Conservation (phyloP, 2,329 filamentous ascomycete genomes). For the Penicillium hesseltinei region DNA sequence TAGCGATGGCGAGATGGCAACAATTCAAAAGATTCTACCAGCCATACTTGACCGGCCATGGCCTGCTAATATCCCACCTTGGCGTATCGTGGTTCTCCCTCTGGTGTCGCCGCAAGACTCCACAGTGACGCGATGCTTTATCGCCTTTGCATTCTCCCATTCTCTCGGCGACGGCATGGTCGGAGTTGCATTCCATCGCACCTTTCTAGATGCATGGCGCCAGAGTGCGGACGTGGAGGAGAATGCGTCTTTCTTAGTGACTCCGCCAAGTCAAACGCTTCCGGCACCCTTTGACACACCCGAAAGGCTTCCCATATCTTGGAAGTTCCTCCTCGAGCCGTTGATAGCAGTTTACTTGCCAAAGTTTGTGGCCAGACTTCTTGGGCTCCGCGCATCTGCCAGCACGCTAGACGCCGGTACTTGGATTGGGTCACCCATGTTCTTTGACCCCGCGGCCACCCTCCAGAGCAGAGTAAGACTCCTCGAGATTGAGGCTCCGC, state of each 20-base stretch:
- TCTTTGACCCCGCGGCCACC: slow-evolving; percentile 23
- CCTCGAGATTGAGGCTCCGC: slow-evolving; percentile 29
- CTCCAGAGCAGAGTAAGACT: slow-evolving; percentile 34
- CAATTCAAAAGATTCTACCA: slow-evolving; percentile 28
- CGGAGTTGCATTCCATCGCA: slow-evolving; percentile 44
- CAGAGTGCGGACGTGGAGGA: neutral
- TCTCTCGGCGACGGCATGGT: slow-evolving; percentile 46
- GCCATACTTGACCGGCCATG: slow-evolving; percentile 38
- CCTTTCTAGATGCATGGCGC: slow-evolving; percentile 34
- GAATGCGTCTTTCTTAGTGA: slow-evolving; percentile 11
- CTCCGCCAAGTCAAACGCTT: slow-evolving; percentile 23
- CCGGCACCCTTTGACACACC: slow-evolving; percentile 41
- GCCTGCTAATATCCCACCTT: slow-evolving; percentile 36
- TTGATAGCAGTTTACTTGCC: slow-evolving; percentile 42
- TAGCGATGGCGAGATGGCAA: slow-evolving; percentile 8
- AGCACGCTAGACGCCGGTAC: slow-evolving; percentile 29
- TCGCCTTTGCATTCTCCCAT: slow-evolving; percentile 48
- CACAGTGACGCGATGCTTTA: slow-evolving; percentile 26
- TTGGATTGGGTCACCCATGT: slow-evolving; percentile 34
- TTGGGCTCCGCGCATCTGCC: slow-evolving; percentile 35
- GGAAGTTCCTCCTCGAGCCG: slow-evolving; percentile 45
- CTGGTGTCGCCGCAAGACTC: slow-evolving; percentile 13
- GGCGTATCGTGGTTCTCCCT: slow-evolving; percentile 44
- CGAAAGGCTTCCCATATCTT: slow-evolving; percentile 44
- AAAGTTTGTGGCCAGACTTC: slow-evolving; percentile 26